These are phyloP conservation scores for Fusarium decemcellulare DNA, from an alignment of 2,329 filamentous ascomycete genomes.

Conservation along the genomic window DNA sequence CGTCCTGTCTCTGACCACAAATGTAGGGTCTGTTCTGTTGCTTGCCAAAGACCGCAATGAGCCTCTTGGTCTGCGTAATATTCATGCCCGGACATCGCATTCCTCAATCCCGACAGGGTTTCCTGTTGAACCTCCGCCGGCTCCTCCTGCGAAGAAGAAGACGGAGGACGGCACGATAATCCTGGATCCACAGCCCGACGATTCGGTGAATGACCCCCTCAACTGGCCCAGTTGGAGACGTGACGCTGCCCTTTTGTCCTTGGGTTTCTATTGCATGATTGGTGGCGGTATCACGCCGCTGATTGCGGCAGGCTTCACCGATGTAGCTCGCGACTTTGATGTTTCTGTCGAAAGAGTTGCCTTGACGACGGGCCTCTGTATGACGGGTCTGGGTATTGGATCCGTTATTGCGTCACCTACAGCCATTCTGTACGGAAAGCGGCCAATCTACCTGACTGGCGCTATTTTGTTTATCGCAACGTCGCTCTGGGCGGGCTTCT, in stretches of 20 bases:
- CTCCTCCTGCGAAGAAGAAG: neutral
- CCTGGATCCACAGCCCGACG: slow-evolving; percentile 1
- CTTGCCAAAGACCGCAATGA: slow-evolving; percentile 8
- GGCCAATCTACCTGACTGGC: neutral
- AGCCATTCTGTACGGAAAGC: slow-evolving; percentile 3
- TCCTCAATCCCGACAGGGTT: slow-evolving; percentile 4
- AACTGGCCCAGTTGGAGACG: slow-evolving; percentile 7
- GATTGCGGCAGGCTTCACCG: neutral
- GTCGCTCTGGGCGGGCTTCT: neutral
- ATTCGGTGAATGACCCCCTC: slow-evolving; percentile 3
- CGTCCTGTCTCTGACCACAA: no score
- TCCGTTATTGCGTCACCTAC: slow-evolving; percentile 6
- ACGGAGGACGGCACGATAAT: slow-evolving; percentile 8
- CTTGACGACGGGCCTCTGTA: slow-evolving; percentile 3
- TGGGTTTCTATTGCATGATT: slow-evolving; percentile 10
- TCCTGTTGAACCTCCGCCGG: neutral
- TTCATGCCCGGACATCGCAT: slow-evolving; percentile 3
- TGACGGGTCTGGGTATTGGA: slow-evolving; percentile 4
- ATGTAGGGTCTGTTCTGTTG: slow-evolving; percentile 2
- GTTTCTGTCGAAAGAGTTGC: neutral
- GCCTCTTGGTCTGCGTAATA: slow-evolving; percentile 9
- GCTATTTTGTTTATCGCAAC: slow-evolving; percentile 2
- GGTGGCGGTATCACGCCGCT: slow-evolving; percentile 11
- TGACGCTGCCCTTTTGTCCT: slow-evolving; percentile 4
- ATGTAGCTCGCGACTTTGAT: neutral